Conservation (phyloP, 2,329 filamentous ascomycete genomes). For the Penicillium sp. region DNA sequence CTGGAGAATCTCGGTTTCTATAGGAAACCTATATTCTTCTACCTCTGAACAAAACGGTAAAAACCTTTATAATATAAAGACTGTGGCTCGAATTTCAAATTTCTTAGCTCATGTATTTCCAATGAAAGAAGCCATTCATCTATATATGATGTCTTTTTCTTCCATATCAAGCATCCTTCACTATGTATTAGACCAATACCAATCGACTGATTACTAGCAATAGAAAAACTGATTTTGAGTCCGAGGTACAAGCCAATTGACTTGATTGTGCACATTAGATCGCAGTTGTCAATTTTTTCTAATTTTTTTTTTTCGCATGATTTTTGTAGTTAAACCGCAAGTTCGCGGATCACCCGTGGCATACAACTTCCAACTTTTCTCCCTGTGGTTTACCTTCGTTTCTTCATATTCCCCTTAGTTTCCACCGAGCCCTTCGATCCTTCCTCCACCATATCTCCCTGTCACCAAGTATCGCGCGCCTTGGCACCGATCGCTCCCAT, state of each 20-base stretch:
- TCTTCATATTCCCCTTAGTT: slow-evolving; percentile 1
- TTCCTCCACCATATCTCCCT: background rate
- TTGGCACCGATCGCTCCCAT: background rate
- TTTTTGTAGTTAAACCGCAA: background rate
- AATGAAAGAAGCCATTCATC: too few relatives aligned
- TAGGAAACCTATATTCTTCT: background rate
- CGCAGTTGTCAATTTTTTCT: too few relatives aligned
- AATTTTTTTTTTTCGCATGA: too few relatives aligned
- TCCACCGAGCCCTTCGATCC: background rate
- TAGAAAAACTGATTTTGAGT: background rate
- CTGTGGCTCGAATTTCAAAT: too few relatives aligned
- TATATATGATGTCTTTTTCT: too few relatives aligned
- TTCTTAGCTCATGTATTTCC: background rate
- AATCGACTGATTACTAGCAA: background rate
- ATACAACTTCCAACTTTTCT: slow-evolving; percentile 13
- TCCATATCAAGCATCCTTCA: too few relatives aligned
- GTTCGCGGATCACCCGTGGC: background rate
- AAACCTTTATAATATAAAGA: too few relatives aligned
- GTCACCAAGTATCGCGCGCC: background rate
- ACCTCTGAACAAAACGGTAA: background rate
- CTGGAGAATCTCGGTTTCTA: background rate
- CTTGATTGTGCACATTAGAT: too few relatives aligned
- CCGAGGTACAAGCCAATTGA: too few relatives aligned
- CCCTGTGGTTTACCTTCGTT: slow-evolving; percentile 16
- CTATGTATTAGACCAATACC: background rate